Base-by-base conservation (phyloP, 2,329 filamentous ascomycete genomes). In the Thelonectria blattea region DNA sequence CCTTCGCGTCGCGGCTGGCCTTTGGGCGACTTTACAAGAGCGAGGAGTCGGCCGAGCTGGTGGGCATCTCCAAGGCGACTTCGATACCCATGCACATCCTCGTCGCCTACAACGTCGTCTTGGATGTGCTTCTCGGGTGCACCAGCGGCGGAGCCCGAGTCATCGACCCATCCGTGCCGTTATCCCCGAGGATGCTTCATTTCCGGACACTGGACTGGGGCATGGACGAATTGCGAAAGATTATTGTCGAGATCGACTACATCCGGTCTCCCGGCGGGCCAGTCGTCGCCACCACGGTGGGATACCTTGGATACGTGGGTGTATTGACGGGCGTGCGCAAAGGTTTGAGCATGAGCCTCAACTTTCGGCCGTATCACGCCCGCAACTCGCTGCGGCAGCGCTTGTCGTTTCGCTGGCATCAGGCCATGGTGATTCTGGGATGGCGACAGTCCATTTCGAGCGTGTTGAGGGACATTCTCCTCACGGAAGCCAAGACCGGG, bases 41-140 rank as follows among this genome's bases (percentile, higher is more conserved):
- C 72, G 86, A 89, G 65, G 85, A 90, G 70, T 87, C 82, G 0
- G 78, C 82, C 46, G 88, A 90, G 70, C 72, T 91, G n/a, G 74
- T 71, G 3, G 87, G 87, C 0, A 86, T 90, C 37, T 79, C 81
- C 24, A 71, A 75, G 24, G 78, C 73, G 2, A 80, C 80, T 0
- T 81, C 79, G 0, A 76, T 90, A 3, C 78, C 83, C 1, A 76
- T 89, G 71, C 85, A 87, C 64, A 73, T 89, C 0, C 76, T 90
- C 0, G 81, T 90, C 3, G 81, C 82, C 3, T 81, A 88, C 65
- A 90, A 90, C 65, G 84, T 85, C 2, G 73, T 89, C 2, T 76
- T 90, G 1, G 88, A 91, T 66, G 74, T 85, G 5, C 76, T 90
- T 37, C 82, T 90, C 74, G 88, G 87, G 2, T 90, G 88, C 69